Evolutionary conservation across 2,329 filamentous ascomycete genomes (phyloP).

Genomic region (Tolypocladium tropicale): DNA sequence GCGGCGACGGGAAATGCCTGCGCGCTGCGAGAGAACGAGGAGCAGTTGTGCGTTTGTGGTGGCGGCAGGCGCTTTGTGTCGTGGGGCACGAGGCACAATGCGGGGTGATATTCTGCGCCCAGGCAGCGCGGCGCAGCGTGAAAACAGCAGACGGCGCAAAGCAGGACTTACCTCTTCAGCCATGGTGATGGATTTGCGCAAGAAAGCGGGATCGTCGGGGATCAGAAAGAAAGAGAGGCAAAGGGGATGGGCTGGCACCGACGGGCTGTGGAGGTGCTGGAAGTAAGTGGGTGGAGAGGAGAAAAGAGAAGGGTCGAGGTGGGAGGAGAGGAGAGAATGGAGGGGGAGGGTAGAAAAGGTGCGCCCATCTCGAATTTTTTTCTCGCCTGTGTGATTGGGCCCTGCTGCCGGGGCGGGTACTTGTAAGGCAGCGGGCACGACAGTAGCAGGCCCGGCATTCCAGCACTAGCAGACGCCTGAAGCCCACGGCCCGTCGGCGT

Average conservation of each 20-base stretch:
- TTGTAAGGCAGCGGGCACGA: background rate
- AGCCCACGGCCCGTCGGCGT: background rate
- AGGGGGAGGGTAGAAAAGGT: constrained; percentile 15
- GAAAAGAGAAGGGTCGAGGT: constrained; percentile 12
- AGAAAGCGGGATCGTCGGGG: constrained; percentile 18
- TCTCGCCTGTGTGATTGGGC: constrained; percentile 26
- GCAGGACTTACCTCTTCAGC: constrained; percentile 42
- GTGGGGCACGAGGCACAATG: constrained; percentile 30
- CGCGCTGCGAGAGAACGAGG: constrained; percentile 5
- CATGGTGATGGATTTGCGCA: constrained; percentile 44
- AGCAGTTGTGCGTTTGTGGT: constrained; percentile 2
- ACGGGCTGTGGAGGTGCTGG: constrained; percentile 13
- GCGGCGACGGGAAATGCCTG: background rate
- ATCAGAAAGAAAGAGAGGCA: constrained; percentile 12
- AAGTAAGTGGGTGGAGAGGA: constrained; percentile 7
- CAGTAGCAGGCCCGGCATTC: background rate
- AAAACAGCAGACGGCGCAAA: constrained; percentile 5
- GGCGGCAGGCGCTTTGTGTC: constrained; percentile 11
- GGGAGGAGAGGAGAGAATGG: constrained; percentile 18
- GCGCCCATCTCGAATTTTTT: constrained; percentile 23
- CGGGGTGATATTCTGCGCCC: constrained; percentile 33
- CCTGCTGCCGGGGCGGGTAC: constrained; percentile 1
- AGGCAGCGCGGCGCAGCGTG: constrained; percentile 11
- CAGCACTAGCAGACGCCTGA: background rate
- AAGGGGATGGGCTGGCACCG: constrained; percentile 9